These are phyloP conservation scores for Andalucia godoyi DNA, from an alignment of 78 protist species.

Conservation along the genomic window DNA sequence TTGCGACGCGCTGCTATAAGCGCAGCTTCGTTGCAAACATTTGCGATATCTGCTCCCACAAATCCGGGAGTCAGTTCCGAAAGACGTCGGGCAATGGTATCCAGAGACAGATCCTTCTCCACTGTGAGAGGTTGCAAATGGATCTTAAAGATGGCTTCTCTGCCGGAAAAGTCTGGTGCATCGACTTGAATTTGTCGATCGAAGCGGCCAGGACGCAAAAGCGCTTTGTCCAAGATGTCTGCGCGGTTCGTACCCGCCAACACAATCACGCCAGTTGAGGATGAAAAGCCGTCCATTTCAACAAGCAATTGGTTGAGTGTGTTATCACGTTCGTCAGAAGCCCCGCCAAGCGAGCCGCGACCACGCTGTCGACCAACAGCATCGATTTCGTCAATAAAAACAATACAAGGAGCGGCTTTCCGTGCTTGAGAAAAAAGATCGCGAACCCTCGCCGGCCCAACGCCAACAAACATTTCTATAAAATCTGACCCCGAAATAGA, in stretches of 20 bases:
- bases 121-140: constrained; percentile 55
- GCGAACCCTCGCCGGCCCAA: constrained; percentile 85
- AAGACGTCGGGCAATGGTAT: background rate
- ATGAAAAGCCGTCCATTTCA: constrained; percentile 92
- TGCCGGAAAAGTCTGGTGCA: constrained; percentile 80
- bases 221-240: constrained; percentile 84
- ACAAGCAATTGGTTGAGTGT: constrained; percentile 94
- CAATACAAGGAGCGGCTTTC: constrained; percentile 70
- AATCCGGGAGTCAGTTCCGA: constrained; percentile 76
- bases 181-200: constrained; percentile 8
- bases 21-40: constrained; percentile 84
- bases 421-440: constrained; percentile 77
- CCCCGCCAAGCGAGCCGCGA: constrained; percentile 11
- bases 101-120: background rate
- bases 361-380: constrained; percentile 63
- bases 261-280: constrained; percentile 57
- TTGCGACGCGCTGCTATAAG: constrained; percentile 57
- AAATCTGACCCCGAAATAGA: constrained; percentile 90
- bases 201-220: constrained; percentile 94
- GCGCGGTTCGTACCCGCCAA: constrained; percentile 86
- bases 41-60: constrained; percentile 82
- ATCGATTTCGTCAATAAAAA: constrained; percentile 89
- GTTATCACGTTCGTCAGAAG: constrained; percentile 87
- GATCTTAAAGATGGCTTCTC: constrained; percentile 68
- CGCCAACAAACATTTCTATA: constrained; percentile 92